phyloP scores from a whole-genome alignment of 305 asterid genomes.

The Solanum hybrid region DNA sequence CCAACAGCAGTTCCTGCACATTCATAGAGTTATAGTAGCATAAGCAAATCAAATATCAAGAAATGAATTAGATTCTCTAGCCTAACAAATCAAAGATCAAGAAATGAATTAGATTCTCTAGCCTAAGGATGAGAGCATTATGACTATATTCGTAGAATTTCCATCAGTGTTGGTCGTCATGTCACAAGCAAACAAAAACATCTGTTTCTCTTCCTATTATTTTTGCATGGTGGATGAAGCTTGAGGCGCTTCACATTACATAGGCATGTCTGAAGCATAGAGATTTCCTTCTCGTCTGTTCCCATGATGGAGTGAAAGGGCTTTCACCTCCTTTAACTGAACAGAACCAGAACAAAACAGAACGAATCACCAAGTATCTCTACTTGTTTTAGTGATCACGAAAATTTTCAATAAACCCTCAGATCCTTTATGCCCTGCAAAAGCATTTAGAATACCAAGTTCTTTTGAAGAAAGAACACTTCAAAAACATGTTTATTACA shows the following conservation, averaged over 20 bases:
- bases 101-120: background rate
- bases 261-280: conserved; percentile 8
- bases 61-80: background rate
- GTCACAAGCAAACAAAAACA: background rate
- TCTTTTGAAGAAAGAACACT: background rate
- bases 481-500: background rate
- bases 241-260: background rate
- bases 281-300: background rate
- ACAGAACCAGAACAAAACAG: background rate
- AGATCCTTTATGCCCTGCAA: background rate
- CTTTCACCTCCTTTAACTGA: conserved; percentile 1
- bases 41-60: background rate
- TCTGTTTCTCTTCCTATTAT: background rate
- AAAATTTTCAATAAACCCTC: background rate
- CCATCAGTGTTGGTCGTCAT: background rate
- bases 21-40: background rate
- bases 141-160: background rate
- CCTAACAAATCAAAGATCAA: background rate
- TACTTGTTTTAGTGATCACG: background rate
- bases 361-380: background rate
- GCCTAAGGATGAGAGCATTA: background rate
- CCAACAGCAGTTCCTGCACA: conserved; percentile 35
- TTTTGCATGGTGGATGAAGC: background rate
- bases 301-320: background rate
- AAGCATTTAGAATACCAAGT: background rate